Percentiles rank a stretch among this genome's conserved stretches.
Conservation (phyloP, 2,329 filamentous ascomycete genomes). For the Cladophialophora bantiana region DNA sequence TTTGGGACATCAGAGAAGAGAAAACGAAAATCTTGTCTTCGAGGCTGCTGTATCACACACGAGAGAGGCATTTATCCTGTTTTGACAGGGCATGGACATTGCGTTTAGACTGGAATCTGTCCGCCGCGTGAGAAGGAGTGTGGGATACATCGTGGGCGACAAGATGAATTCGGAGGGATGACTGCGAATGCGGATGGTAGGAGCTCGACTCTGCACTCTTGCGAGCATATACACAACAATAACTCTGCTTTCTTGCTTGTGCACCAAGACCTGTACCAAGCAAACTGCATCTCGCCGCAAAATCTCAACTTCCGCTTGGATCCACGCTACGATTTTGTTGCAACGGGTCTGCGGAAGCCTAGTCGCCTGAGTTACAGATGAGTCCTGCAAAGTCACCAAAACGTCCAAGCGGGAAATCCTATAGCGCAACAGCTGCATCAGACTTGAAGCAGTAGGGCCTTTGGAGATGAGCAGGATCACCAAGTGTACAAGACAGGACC, state of each 20-base stretch:
- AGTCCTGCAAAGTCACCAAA: slow-evolving; percentile 23
- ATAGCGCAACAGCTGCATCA: slow-evolving; percentile 4
- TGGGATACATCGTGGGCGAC: slow-evolving; percentile 30
- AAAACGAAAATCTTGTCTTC: slow-evolving; percentile 94
- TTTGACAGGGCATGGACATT: slow-evolving; percentile 41
- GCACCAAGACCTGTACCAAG: slow-evolving; percentile 21
- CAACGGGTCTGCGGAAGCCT: slow-evolving; percentile 28
- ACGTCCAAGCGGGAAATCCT: slow-evolving; percentile 21
- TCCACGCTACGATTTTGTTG: slow-evolving; percentile 36
- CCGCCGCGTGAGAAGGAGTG: slow-evolving; percentile 23
- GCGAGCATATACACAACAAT: neutral
- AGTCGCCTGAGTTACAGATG: slow-evolving; percentile 17
- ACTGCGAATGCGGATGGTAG: slow-evolving; percentile 22
- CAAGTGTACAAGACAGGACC: slow-evolving; percentile 67
- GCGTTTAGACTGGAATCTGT: slow-evolving; percentile 42
- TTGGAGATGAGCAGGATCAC: slow-evolving; percentile 32
- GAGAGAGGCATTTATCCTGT: slow-evolving; percentile 64
- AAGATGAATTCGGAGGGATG: slow-evolving; percentile 26
- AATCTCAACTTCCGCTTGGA: slow-evolving; percentile 19
- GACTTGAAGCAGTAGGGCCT: slow-evolving; percentile 13
- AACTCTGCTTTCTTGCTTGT: neutral
- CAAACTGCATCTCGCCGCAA: slow-evolving; percentile 16
- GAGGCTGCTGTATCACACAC: slow-evolving; percentile 84
- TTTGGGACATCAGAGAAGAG: slow-evolving; percentile 62
- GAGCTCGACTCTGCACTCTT: slow-evolving; percentile 11